Conservation (phyloP, 345 rosid genomes). For the Aurinia saxatilis region DNA sequence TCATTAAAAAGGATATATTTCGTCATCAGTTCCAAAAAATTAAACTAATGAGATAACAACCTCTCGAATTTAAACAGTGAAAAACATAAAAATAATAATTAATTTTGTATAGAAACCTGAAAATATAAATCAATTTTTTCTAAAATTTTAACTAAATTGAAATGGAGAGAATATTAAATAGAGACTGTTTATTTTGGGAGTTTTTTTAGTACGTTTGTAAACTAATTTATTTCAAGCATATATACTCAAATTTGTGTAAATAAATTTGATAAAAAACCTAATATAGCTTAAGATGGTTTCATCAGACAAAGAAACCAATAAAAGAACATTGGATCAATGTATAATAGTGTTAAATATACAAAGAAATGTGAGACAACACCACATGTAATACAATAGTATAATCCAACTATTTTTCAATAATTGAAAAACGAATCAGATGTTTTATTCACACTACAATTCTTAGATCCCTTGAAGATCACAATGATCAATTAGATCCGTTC, state of each 20-base stretch:
- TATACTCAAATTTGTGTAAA: neutral
- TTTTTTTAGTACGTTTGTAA: neutral
- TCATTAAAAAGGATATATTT: too few relatives aligned
- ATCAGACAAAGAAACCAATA: too few relatives aligned
- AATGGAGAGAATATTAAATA: too few relatives aligned
- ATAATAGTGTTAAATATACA: neutral
- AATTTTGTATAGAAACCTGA: too few relatives aligned
- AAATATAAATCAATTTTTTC: too few relatives aligned
- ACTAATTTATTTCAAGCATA: neutral
- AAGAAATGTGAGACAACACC: neutral
- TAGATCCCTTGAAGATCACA: conserved; percentile 4
- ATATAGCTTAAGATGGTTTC: too few relatives aligned
- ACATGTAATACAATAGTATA: neutral
- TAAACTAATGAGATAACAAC: too few relatives aligned
- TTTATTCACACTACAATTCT: conserved; percentile 2
- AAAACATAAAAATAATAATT: too few relatives aligned
- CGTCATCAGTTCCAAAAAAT: too few relatives aligned
- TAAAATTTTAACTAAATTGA: too few relatives aligned
- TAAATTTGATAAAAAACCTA: neutral
- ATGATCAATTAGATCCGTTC: conserved; percentile 1
- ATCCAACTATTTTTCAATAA: neutral
- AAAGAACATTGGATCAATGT: neutral
- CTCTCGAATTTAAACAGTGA: too few relatives aligned
- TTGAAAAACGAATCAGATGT: conserved; percentile 10
- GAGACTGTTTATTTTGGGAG: neutral